Percentiles rank a stretch among this genome's conserved stretches.
Conservation (phyloP, 805 yeast species). For the Saturnispora silvae region DNA sequence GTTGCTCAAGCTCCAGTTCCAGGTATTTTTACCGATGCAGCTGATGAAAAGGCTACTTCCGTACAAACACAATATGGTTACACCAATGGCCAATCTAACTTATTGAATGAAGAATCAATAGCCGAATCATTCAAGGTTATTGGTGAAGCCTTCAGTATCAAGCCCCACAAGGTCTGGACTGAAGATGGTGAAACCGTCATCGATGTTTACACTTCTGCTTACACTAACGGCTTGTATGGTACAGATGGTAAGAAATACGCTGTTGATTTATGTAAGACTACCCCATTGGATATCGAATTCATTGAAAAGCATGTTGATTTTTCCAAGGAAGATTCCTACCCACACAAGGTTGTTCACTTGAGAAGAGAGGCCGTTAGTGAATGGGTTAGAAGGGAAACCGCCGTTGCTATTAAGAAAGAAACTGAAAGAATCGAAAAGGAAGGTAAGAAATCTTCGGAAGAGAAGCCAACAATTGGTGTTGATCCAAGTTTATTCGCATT, state of each 20-base stretch:
- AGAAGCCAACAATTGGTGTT: slow-evolving; percentile 37
- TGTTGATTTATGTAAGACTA: slow-evolving; percentile 71
- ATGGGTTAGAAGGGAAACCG: slow-evolving; percentile 73
- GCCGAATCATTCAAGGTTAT: slow-evolving; percentile 45
- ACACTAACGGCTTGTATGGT: slow-evolving; percentile 78
- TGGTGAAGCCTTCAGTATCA: slow-evolving; percentile 70
- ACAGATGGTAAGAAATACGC: slow-evolving; percentile 77
- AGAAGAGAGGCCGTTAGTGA: slow-evolving; percentile 85
- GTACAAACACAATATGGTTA: slow-evolving; percentile 54
- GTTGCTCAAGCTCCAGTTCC: slow-evolving; percentile 95
- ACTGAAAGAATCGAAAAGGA: slow-evolving; percentile 31
- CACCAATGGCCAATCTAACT: slow-evolving; percentile 44
- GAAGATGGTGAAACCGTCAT: slow-evolving; percentile 32
- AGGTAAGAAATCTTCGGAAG: slow-evolving; percentile 23
- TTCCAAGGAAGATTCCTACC: slow-evolving; percentile 46
- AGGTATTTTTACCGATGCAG: slow-evolving; percentile 46
- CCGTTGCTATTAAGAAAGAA: slow-evolving; percentile 39
- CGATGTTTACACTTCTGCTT: slow-evolving; percentile 58
- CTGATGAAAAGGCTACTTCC: slow-evolving; percentile 20
- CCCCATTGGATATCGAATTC: slow-evolving; percentile 78
- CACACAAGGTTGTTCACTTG: slow-evolving; percentile 68
- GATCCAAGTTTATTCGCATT: slow-evolving; percentile 46
- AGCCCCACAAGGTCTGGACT: slow-evolving; percentile 49
- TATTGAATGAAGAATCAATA: slow-evolving; percentile 44
- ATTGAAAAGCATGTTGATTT: slow-evolving; percentile 44